Conservation (phyloP, 768 basidiomycete species). For the Lentinula boryana region DNA sequence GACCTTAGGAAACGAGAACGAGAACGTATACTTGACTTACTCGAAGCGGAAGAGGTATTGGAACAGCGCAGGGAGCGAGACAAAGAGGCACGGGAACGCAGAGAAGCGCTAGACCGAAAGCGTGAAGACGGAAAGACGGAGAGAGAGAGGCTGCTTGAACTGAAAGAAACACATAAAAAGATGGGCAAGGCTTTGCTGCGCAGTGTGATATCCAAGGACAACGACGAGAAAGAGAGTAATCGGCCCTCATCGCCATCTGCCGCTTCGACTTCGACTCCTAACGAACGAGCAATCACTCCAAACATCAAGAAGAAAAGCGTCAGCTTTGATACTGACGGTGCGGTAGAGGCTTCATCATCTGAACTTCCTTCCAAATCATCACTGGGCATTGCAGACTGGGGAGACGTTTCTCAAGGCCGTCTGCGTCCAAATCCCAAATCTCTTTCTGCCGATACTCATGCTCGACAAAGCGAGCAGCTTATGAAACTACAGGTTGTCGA, state of each 20-base stretch:
- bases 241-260: neutral
- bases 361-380: neutral
- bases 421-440: constrained; percentile 33
- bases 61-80: constrained; percentile 36
- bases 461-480: constrained; percentile 33
- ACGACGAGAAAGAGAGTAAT: constrained; percentile 22
- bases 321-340: constrained; percentile 44
- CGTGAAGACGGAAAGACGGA: constrained; percentile 31
- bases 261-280: constrained; percentile 1
- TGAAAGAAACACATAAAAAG: constrained; percentile 62
- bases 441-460: constrained; percentile 23
- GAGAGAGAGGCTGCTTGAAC: constrained; percentile 30
- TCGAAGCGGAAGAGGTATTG: constrained; percentile 64
- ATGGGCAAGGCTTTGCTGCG: constrained; percentile 68
- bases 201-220: constrained; percentile 34
- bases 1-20: constrained; percentile 52
- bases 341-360: neutral
- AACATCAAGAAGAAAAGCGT: constrained; percentile 52
- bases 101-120: constrained; percentile 45
- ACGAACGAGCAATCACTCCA: constrained; percentile 16
- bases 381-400: constrained; percentile 32
- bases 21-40: constrained; percentile 55
- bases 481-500: constrained; percentile 72
- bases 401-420: constrained; percentile 48
- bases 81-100: constrained; percentile 32